phyloP scores from a whole-genome alignment of 805 yeast genomes.

The Saccharomyces mikatae region DNA sequence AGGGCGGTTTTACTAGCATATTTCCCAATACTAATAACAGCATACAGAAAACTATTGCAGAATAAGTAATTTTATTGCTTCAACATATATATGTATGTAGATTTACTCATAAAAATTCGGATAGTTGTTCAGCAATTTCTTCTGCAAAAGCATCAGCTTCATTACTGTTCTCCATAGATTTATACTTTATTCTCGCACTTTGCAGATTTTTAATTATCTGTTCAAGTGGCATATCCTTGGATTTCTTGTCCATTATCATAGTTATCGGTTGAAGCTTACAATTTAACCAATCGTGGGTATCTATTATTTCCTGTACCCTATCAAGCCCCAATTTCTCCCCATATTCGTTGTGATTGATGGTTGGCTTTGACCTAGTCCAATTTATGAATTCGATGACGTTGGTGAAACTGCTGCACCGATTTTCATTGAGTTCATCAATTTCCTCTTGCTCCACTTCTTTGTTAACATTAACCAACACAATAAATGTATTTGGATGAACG shows the following conservation, averaged over 20 bases:
- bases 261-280: neutral
- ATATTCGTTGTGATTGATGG: slow-evolving; percentile 30
- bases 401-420: neutral
- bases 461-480: slow-evolving; percentile 3
- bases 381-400: slow-evolving; percentile 37
- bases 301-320: slow-evolving; percentile 39
- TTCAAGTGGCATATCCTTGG: slow-evolving; percentile 1
- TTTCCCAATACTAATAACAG: slow-evolving; percentile 22
- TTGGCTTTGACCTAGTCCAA: slow-evolving; percentile 2
- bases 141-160: slow-evolving; percentile 17
- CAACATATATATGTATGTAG: neutral
- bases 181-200: slow-evolving; percentile 14
- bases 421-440: slow-evolving; percentile 33
- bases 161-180: slow-evolving; percentile 4
- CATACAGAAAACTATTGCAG: slow-evolving; percentile 16
- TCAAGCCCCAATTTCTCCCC: slow-evolving; percentile 37
- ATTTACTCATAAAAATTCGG: slow-evolving; percentile 3
- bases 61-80: neutral
- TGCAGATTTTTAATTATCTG: slow-evolving; percentile 11
- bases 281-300: slow-evolving; percentile 42
- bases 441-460: slow-evolving; percentile 14
- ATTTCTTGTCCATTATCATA: neutral
- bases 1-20: slow-evolving; percentile 19
- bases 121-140: slow-evolving; percentile 20
- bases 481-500: neutral